Evolutionary conservation across 1,284 basidiomycete species (phyloP), one percentile per base, ranked within the genome.

Genomic region (Quambalaria eucalypti): DNA sequence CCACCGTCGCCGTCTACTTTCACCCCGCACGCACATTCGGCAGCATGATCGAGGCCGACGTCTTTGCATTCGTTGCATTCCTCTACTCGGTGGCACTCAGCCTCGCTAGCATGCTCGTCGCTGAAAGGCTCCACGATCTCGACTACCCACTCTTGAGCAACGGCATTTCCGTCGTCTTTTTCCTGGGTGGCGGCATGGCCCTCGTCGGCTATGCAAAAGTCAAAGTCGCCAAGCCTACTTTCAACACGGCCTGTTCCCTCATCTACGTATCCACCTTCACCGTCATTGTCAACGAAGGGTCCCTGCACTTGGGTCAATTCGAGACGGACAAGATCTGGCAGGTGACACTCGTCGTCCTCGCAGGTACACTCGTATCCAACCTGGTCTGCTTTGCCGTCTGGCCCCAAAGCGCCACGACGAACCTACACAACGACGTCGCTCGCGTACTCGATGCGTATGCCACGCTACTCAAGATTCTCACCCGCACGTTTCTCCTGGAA

Each of bases 11-110:
- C 81, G 78, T 80, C 78, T 66, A 64, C 69, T 80, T 78, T 56
- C 78, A 79, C 50, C 79, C 79, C 0, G 78, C 78, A 57, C 90
- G 91, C 68, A 90, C 89, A 0, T 78, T 87, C 12, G 91, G 91
- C 10, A 86, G 82, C 2, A 96, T 97, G 92, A 77, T 93, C 38
- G 88, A 92, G 76, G 87, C 89, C 7, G 84, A 91, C 71, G 74
- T 85, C 12, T 91, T 82, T 76, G 89, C 87, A 66, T 62, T 87
- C 31, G 80, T 85, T 56, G 87, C 86, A 0, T 80, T 88, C 16
- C 51, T 85, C 1, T 91, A 86, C 68, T 81, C 88, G 7, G 78
- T 85, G 0, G 78, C 86, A 52, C 82, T 92, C n/a, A 84, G 84
- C 47, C 78, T 91, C 28, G 80, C 84, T 9, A 87, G 87, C 25